These are phyloP conservation scores for Azolla pinnata DNA, from an alignment of 75 land plant genomes.

Conservation along the genomic window DNA sequence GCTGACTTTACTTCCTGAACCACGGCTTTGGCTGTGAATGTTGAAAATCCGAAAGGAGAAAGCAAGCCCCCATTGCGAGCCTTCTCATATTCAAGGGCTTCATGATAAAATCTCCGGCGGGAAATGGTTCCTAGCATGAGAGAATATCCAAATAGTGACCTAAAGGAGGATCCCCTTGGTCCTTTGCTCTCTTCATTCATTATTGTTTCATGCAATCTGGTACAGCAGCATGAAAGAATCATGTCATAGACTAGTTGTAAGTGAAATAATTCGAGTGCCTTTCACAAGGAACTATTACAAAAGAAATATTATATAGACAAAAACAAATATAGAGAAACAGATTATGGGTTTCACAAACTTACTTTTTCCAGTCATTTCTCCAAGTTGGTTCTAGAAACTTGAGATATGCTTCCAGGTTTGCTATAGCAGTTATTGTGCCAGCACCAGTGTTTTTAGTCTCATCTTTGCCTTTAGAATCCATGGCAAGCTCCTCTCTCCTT, in stretches of 20 bases:
- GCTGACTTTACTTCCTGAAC: conserved; percentile 45
- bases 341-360: too few species aligned
- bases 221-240: too few species aligned
- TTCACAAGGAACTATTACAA: too few species aligned
- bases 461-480: conserved; percentile 4
- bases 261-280: too few species aligned
- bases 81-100: conserved; percentile 71
- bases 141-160: conserved; percentile 49
- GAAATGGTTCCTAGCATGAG: conserved; percentile 72
- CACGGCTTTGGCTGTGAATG: conserved; percentile 57
- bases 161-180: conserved; percentile 59
- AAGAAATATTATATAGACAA: too few species aligned
- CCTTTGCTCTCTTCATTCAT: conserved; percentile 43
- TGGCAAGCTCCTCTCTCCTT: conserved; percentile 11
- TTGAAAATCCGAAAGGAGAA: conserved; percentile 76
- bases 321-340: too few species aligned
- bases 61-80: conserved; percentile 65
- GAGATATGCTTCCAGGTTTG: conserved; percentile 66
- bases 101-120: conserved; percentile 60
- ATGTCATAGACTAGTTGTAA: too few species aligned
- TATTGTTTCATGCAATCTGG: conserved; percentile 62
- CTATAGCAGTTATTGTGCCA: conserved; percentile 42
- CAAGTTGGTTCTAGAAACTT: conserved; percentile 64
- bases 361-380: conserved; percentile 79
- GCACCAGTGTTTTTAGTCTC: conserved; percentile 25